A percentile compares a stretch with the other conserved stretches of the same genome.
phyloP scores from a whole-genome alignment of 2,329 filamentous ascomycete species.

The Rhynchosporium graminicola region DNA sequence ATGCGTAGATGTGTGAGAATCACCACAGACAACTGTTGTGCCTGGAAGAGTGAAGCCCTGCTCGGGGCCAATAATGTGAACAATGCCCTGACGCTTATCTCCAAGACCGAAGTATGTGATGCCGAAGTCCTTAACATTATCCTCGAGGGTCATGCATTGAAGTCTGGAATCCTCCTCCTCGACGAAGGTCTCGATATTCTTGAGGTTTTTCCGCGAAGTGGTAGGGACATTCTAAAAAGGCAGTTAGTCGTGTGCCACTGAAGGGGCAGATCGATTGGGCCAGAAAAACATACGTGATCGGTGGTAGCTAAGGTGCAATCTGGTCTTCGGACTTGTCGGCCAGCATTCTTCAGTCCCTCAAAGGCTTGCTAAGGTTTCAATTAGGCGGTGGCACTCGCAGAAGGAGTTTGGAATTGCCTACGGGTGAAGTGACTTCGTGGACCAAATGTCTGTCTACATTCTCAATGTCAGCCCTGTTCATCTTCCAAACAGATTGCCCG shows the following conservation, averaged over 20 bases:
- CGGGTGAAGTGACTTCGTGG: conserved; percentile 96
- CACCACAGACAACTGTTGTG: conserved; percentile 95
- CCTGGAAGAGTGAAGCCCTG: conserved; percentile 97
- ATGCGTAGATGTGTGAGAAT: conserved; percentile 97
- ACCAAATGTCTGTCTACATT: conserved; percentile 84
- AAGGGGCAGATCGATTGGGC: background rate
- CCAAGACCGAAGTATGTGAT: conserved; percentile 96
- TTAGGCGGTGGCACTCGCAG: conserved; percentile 21
- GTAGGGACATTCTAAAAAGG: conserved; percentile 82
- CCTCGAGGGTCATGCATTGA: conserved; percentile 93
- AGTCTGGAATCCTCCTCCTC: conserved; percentile 90
- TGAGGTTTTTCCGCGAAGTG: conserved; percentile 84
- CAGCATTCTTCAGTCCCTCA: conserved; percentile 88
- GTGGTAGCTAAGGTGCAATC: conserved; percentile 97
- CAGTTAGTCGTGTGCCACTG: conserved; percentile 27
- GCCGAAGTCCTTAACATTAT: conserved; percentile 95
- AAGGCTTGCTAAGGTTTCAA: conserved; percentile 76
- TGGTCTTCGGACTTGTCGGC: conserved; percentile 83
- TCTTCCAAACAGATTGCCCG: conserved; percentile 36
- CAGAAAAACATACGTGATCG: conserved; percentile 73
- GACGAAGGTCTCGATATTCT: conserved; percentile 91
- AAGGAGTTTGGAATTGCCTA: conserved; percentile 47
- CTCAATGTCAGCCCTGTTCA: conserved; percentile 23
- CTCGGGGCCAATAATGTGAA: conserved; percentile 97
- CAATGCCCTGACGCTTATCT: conserved; percentile 96